phyloP scores from a whole-genome alignment of 2,329 filamentous ascomycete genomes.

The Sclerotinia trifoliorum region DNA sequence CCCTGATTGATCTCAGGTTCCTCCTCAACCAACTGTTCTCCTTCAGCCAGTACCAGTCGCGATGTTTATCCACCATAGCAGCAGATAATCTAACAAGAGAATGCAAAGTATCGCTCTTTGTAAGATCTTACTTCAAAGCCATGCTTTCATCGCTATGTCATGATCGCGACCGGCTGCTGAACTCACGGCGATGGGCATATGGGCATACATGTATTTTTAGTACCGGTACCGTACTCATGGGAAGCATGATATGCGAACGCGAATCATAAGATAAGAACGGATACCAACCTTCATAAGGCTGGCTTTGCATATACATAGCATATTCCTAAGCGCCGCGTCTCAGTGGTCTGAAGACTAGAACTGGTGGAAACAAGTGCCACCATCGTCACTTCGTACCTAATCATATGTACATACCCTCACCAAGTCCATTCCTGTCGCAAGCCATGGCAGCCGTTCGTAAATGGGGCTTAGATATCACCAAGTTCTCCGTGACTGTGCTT shows the following conservation, averaged over 20 bases:
- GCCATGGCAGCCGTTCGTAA: neutral
- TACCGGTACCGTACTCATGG: neutral
- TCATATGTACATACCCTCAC: constrained; percentile 6
- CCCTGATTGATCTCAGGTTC: neutral
- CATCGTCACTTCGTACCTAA: neutral
- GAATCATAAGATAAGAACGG: neutral
- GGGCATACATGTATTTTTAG: neutral
- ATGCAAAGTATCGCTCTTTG: neutral
- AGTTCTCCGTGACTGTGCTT: neutral
- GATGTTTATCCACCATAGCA: neutral
- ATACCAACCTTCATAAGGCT: constrained; percentile 1
- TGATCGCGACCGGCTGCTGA: neutral
- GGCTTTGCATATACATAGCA: neutral
- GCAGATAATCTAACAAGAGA: neutral
- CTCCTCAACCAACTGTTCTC: neutral
- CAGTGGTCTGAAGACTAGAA: neutral
- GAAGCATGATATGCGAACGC: constrained; percentile 2
- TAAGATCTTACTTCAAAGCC: neutral
- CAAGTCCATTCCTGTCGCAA: constrained; percentile 2
- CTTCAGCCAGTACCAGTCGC: neutral
- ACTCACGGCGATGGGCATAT: neutral
- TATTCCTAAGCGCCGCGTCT: constrained; percentile 4
- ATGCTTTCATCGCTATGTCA: neutral
- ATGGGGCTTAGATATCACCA: neutral
- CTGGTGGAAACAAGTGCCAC: neutral